A percentile compares a stretch with the other conserved stretches of the same genome.
Evolutionary conservation across 2,329 filamentous ascomycete genomes (phyloP).

Genomic region (Colletotrichum orchidophilum): DNA sequence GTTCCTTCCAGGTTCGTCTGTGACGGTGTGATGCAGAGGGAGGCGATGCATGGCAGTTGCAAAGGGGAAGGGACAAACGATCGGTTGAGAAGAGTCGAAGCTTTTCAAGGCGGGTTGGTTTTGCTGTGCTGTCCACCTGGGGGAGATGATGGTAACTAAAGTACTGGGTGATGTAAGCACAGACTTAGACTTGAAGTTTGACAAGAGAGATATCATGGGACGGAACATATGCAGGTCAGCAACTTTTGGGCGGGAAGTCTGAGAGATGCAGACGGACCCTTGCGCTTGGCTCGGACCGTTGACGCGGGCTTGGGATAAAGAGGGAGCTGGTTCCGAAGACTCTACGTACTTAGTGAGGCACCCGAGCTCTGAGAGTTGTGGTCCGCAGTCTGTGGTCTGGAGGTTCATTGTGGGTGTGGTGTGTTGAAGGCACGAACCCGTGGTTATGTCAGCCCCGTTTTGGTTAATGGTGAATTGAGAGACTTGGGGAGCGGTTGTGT

Average conservation of each 20-base stretch:
- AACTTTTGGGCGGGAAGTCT: neutral
- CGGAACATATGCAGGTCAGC: constrained; percentile 1
- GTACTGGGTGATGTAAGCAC: neutral
- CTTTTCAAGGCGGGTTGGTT: neutral
- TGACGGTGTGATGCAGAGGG: neutral
- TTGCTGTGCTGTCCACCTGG: neutral
- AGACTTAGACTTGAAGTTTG: constrained; percentile 15
- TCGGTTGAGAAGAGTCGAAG: neutral
- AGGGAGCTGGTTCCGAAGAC: constrained; percentile 5
- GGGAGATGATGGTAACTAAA: neutral
- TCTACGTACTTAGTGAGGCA: neutral
- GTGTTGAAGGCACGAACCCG: neutral
- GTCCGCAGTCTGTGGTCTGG: neutral
- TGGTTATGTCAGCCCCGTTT: neutral
- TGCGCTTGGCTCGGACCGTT: neutral
- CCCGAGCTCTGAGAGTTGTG: neutral
- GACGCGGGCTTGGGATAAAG: neutral
- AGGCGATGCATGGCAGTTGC: constrained; percentile 21
- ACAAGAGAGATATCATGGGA: constrained; percentile 15
- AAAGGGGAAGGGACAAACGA: constrained; percentile 30
- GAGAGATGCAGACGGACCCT: constrained; percentile 7
- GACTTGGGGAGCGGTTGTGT: neutral
- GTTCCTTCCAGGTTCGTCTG: neutral
- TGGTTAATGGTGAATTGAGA: neutral
- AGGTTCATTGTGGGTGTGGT: neutral